Evolutionary conservation across 345 rosid genomes (phyloP).

Genomic region (Laguncularia racemosa): DNA sequence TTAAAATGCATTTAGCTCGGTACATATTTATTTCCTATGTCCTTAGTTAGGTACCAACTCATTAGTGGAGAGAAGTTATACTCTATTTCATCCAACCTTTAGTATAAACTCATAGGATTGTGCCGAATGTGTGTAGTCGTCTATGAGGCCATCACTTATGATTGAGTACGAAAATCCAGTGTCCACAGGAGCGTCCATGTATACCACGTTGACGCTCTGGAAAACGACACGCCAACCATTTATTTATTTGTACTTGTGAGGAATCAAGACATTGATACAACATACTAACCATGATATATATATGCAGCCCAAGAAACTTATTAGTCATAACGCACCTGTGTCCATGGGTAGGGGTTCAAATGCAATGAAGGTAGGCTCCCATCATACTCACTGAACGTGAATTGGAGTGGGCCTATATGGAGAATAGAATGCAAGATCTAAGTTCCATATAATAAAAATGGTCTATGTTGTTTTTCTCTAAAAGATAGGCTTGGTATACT

Average conservation of each 20-base stretch:
- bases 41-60: no score
- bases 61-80: no score
- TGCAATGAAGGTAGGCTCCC: constrained; percentile 13
- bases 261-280: neutral
- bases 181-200: constrained; percentile 20
- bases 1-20: no score
- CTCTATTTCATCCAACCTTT: constrained; percentile 12
- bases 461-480: no score
- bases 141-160: constrained; percentile 4
- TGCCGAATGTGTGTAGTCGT: constrained; percentile 5
- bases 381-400: neutral
- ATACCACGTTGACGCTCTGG: constrained; percentile 16
- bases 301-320: neutral
- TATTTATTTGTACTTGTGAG: no score
- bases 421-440: no score
- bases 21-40: no score
- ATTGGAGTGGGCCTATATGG: constrained; percentile 10
- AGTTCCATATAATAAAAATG: no score
- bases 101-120: constrained; percentile 9
- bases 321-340: constrained; percentile 7
- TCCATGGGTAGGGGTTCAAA: constrained; percentile 14
- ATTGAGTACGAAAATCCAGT: constrained; percentile 24
- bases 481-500: no score
- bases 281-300: no score
- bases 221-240: neutral